Base-by-base conservation (phyloP, 208 protist genomes). In the Leishmania turanica region DNA sequence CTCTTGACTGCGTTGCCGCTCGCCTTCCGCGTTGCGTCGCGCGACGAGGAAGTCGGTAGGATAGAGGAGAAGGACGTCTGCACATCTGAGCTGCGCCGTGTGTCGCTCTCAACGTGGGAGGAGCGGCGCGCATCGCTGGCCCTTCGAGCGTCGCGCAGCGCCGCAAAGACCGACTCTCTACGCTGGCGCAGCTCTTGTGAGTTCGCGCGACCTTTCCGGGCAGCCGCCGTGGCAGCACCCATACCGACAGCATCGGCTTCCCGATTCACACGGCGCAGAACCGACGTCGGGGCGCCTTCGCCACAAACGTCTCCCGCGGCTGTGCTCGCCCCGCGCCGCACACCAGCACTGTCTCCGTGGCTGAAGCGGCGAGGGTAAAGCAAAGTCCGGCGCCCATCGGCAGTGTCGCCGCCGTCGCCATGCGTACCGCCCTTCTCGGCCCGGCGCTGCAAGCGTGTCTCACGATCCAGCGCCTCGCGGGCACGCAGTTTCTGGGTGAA, bases 401-500 rank as follows among this genome's bases (percentile, higher is more conserved):
- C 68, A 56, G 71, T 47, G 45, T 31, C 31, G 27, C 21, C n/a
- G n/a, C 31, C 49, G n/a, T 70, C 72, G 17, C 34, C 74, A 31
- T 71, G 80, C 15, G 82, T 77, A 31, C 81, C 73, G 73, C 40
- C 73, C 62, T 40, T 4, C 74, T 89, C 89, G 53, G 11, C 73
- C 9, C 81, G 80, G 2, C 85, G 85, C 58, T 88, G 81, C 58
- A 47, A n/a, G 34, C 84, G 87, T 13, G 78, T 51, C n/a, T 82
- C 81, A 42, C 72, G 82, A 60, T 91, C 84, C 24, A 73, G 60
- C 21, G 77, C 80, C 74, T 95, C 90, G 24, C 87, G 77, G 13
- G 34, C 73, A 37, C 85, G 88, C 49, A 95, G 82, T 47, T 88
- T 87, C 34, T 75, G 82, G 40, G 88, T 88, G 1, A 95, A 70